A percentile compares a stretch with the other conserved stretches of the same genome.
Evolutionary conservation across 2,329 filamentous ascomycete species (phyloP).

Genomic region (Penicillium capsulatum): DNA sequence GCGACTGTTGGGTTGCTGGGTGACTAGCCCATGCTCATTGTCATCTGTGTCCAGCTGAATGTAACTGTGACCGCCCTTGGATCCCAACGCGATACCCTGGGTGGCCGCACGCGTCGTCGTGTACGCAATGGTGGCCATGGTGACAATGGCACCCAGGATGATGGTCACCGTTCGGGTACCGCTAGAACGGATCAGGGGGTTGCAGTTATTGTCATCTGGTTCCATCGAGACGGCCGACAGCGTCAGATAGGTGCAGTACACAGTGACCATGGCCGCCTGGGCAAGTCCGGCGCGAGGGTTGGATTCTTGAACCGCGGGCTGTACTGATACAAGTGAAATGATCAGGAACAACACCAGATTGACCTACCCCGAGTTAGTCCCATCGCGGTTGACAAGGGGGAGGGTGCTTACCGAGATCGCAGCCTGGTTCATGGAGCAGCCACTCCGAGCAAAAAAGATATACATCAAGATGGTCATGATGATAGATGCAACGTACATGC

Average conservation of each 20-base stretch:
- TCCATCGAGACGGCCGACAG: slow-evolving; percentile 99
- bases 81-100: slow-evolving; percentile 62
- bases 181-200: slow-evolving; percentile 78
- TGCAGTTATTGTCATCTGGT: slow-evolving; percentile 89
- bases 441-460: slow-evolving; percentile 79
- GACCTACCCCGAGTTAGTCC: slow-evolving; percentile 47
- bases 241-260: slow-evolving; percentile 98
- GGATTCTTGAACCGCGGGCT: slow-evolving; percentile 82
- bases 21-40: slow-evolving; percentile 79
- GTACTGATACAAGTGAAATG: slow-evolving; percentile 80
- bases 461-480: slow-evolving; percentile 97
- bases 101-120: slow-evolving; percentile 95
- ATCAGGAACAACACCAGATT: slow-evolving; percentile 80
- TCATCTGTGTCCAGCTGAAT: slow-evolving; percentile 62
- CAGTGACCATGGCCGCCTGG: slow-evolving; percentile 94
- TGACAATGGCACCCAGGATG: slow-evolving; percentile 88
- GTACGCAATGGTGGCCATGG: slow-evolving; percentile 94
- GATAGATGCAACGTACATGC: slow-evolving; percentile 88
- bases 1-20: slow-evolving; percentile 72
- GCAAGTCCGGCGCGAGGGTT: slow-evolving; percentile 92
- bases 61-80: slow-evolving; percentile 52
- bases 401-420: slow-evolving; percentile 66
- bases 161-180: slow-evolving; percentile 87
- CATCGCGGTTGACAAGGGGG: not conserved
- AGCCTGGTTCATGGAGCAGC: slow-evolving; percentile 93